A percentile compares a stretch with the other conserved stretches of the same genome.
phyloP scores from a whole-genome alignment of 2,329 filamentous ascomycete genomes.

The Pseudogymnoascus sp. region DNA sequence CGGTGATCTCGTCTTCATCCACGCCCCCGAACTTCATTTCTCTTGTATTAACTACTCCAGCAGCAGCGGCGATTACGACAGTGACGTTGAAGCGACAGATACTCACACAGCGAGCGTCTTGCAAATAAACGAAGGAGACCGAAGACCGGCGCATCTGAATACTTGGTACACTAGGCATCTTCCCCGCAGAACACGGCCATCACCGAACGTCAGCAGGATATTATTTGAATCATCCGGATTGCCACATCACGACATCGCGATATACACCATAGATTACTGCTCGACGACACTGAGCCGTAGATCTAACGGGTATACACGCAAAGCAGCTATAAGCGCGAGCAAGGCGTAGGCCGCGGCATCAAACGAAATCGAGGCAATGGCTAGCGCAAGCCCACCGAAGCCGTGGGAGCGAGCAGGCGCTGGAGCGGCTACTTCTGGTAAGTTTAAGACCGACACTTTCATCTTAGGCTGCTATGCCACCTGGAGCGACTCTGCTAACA shows the following conservation, averaged over 20 bases:
- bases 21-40: not conserved
- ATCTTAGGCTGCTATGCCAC: not conserved
- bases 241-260: slow-evolving; percentile 1
- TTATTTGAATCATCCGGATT: not conserved
- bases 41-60: slow-evolving; percentile 4
- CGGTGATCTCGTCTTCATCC: slow-evolving; percentile 4
- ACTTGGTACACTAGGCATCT: not conserved
- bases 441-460: slow-evolving; percentile 17
- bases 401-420: slow-evolving; percentile 86
- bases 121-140: not conserved
- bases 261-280: not conserved
- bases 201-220: not conserved
- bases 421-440: slow-evolving; percentile 26
- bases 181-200: not conserved
- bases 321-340: not conserved
- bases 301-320: not conserved
- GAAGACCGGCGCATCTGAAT: not conserved
- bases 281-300: not conserved
- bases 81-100: not conserved
- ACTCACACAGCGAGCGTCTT: not conserved
- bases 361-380: slow-evolving; percentile 21
- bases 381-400: slow-evolving; percentile 81
- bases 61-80: not conserved
- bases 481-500: slow-evolving; percentile 14
- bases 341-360: slow-evolving; percentile 13